A percentile compares a stretch with the other conserved stretches of the same genome.
These are phyloP conservation scores for Solanum paucissectum DNA, from an alignment of 257 asterid species.

Conservation along the genomic window DNA sequence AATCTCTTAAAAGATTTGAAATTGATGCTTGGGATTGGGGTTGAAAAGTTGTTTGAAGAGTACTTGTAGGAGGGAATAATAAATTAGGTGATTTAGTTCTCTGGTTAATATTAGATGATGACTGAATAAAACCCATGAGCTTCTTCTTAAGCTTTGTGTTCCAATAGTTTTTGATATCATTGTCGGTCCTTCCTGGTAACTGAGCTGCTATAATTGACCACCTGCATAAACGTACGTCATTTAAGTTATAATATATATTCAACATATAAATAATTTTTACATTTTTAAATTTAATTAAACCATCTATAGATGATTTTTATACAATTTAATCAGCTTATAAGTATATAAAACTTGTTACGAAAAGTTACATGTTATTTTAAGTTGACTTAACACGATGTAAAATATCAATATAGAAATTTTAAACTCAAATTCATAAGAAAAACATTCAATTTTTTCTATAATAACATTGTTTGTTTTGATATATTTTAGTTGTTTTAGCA, in stretches of 20 bases:
- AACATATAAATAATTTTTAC: neutral
- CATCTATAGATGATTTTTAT: neutral
- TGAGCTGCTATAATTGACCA: slow-evolving; percentile 22
- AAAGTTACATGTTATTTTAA: neutral
- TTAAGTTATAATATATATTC: neutral
- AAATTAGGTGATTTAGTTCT: neutral
- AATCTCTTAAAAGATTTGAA: neutral
- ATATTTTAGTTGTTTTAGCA: neutral
- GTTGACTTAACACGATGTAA: neutral
- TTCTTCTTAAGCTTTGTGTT: slow-evolving; percentile 18
- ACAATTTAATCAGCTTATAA: neutral
- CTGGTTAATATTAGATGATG: neutral
- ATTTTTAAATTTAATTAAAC: neutral
- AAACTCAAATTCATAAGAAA: neutral
- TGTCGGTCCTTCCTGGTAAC: slow-evolving; percentile 14
- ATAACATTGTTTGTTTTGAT: neutral
- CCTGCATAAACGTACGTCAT: neutral
- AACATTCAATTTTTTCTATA: neutral
- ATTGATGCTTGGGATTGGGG: neutral
- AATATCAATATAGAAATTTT: neutral
- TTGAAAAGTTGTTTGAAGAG: neutral
- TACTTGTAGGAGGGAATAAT: neutral
- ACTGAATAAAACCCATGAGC: neutral
- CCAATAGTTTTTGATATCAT: slow-evolving; percentile 18
- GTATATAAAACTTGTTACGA: neutral